These are phyloP conservation scores for Zygnema circumcarinatum DNA, from an alignment of 139 green algal species.

Conservation along the genomic window DNA sequence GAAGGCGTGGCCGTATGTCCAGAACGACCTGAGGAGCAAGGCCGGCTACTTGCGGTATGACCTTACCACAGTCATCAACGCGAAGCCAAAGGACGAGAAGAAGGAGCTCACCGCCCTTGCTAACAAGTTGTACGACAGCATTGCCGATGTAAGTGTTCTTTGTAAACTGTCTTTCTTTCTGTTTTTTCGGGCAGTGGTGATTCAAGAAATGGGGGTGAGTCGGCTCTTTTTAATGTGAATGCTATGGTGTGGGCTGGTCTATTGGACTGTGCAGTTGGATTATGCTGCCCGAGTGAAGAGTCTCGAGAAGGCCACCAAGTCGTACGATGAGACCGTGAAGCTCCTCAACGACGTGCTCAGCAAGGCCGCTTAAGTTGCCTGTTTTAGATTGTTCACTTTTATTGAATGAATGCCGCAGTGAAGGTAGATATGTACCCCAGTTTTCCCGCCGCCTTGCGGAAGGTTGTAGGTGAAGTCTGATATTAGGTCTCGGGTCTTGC, in stretches of 20 bases:
- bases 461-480: background rate
- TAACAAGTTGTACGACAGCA: conserved; percentile 45
- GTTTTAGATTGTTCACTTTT: no score
- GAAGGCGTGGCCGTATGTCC: conserved; percentile 60
- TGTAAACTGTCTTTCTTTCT: conserved; percentile 1
- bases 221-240: no score
- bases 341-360: conserved; percentile 47
- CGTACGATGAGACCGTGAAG: conserved; percentile 39
- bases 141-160: conserved; percentile 38
- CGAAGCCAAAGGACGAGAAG: conserved; percentile 56
- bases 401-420: background rate
- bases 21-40: conserved; percentile 55
- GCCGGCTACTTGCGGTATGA: conserved; percentile 54
- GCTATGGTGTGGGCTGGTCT: no score
- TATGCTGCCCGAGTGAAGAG: conserved; percentile 51
- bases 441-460: background rate
- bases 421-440: background rate
- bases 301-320: conserved; percentile 30
- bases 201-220: no score
- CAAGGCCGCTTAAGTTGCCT: conserved; percentile 51
- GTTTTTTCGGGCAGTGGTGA: no score
- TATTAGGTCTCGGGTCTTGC: no score
- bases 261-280: conserved; percentile 44
- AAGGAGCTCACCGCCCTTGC: conserved; percentile 38
- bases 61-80: conserved; percentile 38